Evolutionary conservation across 1,284 basidiomycete species (phyloP).

Genomic region (Cryptococcus sp.): DNA sequence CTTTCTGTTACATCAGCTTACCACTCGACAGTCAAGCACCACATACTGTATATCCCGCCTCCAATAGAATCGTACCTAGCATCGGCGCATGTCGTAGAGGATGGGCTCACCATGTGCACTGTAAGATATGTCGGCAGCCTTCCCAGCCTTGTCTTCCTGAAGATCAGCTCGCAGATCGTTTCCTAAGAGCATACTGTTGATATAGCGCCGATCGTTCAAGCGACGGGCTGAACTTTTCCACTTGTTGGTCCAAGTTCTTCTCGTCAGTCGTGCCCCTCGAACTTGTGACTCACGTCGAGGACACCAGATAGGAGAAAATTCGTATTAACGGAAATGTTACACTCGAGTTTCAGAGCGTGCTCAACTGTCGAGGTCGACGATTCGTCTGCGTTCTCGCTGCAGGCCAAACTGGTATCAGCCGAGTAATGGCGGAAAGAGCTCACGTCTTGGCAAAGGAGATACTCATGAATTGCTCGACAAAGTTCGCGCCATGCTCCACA

Average conservation of each 20-base stretch:
- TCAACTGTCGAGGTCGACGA: conserved; percentile 61
- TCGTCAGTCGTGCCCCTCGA: conserved; percentile 2
- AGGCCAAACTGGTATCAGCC: conserved; percentile 56
- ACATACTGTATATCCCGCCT: conserved; percentile 71
- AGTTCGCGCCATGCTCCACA: conserved; percentile 45
- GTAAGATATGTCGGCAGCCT: conserved; percentile 63
- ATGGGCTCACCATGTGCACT: conserved; percentile 30
- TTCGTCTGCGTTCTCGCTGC: conserved; percentile 77
- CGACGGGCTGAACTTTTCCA: conserved; percentile 78
- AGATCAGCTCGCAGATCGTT: not conserved
- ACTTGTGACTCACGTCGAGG: conserved; percentile 57
- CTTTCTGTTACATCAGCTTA: conserved; percentile 51
- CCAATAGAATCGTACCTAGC: conserved; percentile 97
- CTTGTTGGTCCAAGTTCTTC: conserved; percentile 73
- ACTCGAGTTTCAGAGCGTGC: conserved; percentile 80
- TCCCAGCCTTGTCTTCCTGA: conserved; percentile 64
- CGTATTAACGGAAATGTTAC: conserved; percentile 79
- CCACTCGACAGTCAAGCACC: too few species aligned
- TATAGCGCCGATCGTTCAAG: conserved; percentile 78
- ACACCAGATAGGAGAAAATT: conserved; percentile 90
- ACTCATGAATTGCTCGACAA: conserved; percentile 80
- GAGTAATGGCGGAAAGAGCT: conserved; percentile 34
- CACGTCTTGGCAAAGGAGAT: conserved; percentile 77
- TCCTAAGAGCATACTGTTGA: conserved; percentile 51
- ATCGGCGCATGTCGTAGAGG: not conserved